Percentiles rank a stretch among this genome's conserved stretches.
These are phyloP conservation scores for Rosa persica DNA, from an alignment of 306 rosid species.

Conservation along the genomic window DNA sequence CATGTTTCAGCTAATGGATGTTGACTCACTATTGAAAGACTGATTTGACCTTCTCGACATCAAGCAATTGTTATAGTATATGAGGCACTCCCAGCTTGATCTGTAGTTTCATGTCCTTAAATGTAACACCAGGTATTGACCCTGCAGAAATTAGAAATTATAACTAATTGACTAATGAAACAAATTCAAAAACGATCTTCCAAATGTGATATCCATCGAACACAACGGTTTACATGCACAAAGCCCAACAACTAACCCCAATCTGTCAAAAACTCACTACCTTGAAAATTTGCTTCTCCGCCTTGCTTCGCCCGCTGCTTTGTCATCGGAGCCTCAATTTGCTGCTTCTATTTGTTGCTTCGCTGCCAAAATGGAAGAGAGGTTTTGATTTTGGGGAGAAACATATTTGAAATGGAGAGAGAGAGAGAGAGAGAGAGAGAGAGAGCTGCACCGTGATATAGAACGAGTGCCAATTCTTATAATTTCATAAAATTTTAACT, in stretches of 20 bases:
- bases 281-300: too few species aligned
- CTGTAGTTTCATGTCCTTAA: conserved; percentile 80
- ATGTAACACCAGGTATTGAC: conserved; percentile 86
- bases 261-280: not conserved
- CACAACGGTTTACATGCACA: not conserved
- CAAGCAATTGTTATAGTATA: conserved; percentile 69
- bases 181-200: not conserved
- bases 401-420: too few species aligned
- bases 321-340: too few species aligned
- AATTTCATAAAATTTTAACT: too few species aligned
- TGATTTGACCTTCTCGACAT: conserved; percentile 78
- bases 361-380: too few species aligned
- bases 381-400: too few species aligned
- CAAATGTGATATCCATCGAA: not conserved
- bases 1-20: not conserved
- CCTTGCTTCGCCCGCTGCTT: too few species aligned
- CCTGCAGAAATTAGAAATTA: conserved; percentile 48
- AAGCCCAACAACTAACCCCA: not conserved
- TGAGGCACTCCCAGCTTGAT: conserved; percentile 92
- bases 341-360: too few species aligned
- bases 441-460: too few species aligned
- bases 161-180: conserved; percentile 16
- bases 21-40: conserved; percentile 87
- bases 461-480: too few species aligned
- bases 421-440: too few species aligned